Conservation (phyloP, 495 filamentous ascomycete species). For the Podospora anserina region DNA sequence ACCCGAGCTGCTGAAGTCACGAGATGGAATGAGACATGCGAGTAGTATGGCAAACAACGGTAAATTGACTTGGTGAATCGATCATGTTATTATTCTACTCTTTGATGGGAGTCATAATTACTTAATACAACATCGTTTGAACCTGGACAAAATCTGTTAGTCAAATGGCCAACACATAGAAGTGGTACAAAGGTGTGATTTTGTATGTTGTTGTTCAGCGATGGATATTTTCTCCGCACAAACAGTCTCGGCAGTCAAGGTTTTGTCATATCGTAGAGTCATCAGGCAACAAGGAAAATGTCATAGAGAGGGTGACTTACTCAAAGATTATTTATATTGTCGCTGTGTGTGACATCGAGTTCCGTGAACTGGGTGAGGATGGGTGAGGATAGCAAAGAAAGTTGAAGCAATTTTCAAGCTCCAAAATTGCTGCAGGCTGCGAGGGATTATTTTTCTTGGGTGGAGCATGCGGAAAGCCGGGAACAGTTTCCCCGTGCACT, state of each 20-base stretch:
- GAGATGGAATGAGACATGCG: too few species aligned
- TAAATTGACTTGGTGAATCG: too few species aligned
- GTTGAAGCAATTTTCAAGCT: neutral
- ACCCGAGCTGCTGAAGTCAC: too few species aligned
- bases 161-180: neutral
- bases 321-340: neutral
- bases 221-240: constrained; percentile 25
- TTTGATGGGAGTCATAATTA: neutral
- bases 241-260: constrained; percentile 35
- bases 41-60: too few species aligned
- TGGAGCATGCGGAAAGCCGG: neutral
- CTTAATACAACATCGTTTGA: neutral
- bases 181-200: neutral
- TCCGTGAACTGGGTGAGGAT: neutral
- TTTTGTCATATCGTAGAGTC: constrained; percentile 32
- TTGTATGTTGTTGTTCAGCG: constrained; percentile 5
- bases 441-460: neutral
- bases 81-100: neutral
- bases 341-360: neutral
- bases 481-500: neutral
- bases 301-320: neutral
- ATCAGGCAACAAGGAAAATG: constrained; percentile 23
- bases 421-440: neutral
- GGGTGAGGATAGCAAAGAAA: neutral
- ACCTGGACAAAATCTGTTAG: neutral